These are phyloP conservation scores for Tieghemostelium lacteum DNA, from an alignment of 78 protist species.

Conservation along the genomic window DNA sequence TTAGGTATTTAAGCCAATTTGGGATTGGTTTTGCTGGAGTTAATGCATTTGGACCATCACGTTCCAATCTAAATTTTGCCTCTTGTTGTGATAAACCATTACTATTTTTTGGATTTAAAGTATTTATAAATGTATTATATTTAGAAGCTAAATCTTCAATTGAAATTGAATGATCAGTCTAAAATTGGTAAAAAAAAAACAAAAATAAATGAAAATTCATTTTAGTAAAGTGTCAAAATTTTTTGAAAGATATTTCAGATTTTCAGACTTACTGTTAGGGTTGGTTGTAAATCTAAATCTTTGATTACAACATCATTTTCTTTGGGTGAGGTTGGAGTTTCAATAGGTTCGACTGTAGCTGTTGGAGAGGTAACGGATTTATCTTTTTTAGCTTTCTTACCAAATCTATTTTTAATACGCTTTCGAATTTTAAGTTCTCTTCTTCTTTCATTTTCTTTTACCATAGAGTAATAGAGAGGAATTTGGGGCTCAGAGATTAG, in stretches of 20 bases:
- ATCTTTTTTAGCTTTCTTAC: not conserved
- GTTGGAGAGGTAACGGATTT: not conserved
- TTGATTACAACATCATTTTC: no score
- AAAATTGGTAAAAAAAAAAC: not conserved
- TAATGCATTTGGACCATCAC: slow-evolving; percentile 57
- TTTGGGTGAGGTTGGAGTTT: not conserved
- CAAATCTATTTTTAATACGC: slow-evolving; percentile 49
- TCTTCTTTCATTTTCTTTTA: slow-evolving; percentile 54
- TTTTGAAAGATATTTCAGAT: not conserved
- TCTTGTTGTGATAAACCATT: slow-evolving; percentile 29
- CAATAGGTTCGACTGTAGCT: not conserved
- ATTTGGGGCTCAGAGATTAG: slow-evolving; percentile 38
- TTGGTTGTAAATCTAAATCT: not conserved
- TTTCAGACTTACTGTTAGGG: not conserved
- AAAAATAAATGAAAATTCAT: not conserved
- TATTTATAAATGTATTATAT: slow-evolving; percentile 31
- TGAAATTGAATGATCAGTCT: slow-evolving; percentile 49
- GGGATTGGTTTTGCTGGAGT: slow-evolving; percentile 73
- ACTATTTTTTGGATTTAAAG: slow-evolving; percentile 43
- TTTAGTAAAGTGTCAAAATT: not conserved
- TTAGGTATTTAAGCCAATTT: slow-evolving; percentile 58
- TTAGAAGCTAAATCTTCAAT: slow-evolving; percentile 37
- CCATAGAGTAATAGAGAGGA: slow-evolving; percentile 51
- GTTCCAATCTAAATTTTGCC: slow-evolving; percentile 37
- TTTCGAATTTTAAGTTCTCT: slow-evolving; percentile 37